A percentile compares a stretch with the other conserved stretches of the same genome.
Evolutionary conservation across 768 basidiomycete species (phyloP).

Genomic region (Leccinum rimulosum): DNA sequence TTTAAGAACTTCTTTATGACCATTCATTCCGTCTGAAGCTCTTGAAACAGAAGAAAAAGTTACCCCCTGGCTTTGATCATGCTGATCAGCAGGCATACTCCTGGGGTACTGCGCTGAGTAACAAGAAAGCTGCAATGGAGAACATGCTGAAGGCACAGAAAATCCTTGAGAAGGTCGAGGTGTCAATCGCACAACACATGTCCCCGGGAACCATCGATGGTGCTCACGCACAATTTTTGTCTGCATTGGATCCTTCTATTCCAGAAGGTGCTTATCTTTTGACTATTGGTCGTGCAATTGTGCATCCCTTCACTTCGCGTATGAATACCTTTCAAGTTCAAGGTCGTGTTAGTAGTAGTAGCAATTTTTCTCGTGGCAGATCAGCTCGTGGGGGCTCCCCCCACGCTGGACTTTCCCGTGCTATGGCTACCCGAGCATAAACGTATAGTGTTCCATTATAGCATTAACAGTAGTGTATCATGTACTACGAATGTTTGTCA

Average conservation of each 20-base stretch:
- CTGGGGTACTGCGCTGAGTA: neutral
- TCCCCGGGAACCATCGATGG: neutral
- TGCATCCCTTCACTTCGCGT: neutral
- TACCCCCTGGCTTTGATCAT: neutral
- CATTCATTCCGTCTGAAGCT: neutral
- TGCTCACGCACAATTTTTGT: neutral
- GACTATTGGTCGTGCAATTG: neutral
- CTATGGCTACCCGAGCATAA: neutral
- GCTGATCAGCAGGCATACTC: neutral
- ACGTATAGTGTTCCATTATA: neutral
- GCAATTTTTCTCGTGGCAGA: neutral
- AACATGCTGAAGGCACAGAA: neutral
- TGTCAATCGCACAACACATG: neutral
- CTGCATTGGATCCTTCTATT: neutral
- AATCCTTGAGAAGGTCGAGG: neutral
- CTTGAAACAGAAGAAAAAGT: neutral
- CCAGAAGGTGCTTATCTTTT: neutral
- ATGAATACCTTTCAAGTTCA: neutral
- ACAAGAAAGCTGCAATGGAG: neutral
- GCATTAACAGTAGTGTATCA: neutral
- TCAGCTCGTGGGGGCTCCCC: neutral
- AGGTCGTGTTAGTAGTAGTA: neutral
- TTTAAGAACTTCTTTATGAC: neutral
- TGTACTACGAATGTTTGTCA: neutral
- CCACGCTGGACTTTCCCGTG: neutral